A percentile compares a stretch with the other conserved stretches of the same genome.
phyloP scores from a whole-genome alignment of 225 moss, liverwort and hornwort species.

The Marchantia polymorpha region DNA sequence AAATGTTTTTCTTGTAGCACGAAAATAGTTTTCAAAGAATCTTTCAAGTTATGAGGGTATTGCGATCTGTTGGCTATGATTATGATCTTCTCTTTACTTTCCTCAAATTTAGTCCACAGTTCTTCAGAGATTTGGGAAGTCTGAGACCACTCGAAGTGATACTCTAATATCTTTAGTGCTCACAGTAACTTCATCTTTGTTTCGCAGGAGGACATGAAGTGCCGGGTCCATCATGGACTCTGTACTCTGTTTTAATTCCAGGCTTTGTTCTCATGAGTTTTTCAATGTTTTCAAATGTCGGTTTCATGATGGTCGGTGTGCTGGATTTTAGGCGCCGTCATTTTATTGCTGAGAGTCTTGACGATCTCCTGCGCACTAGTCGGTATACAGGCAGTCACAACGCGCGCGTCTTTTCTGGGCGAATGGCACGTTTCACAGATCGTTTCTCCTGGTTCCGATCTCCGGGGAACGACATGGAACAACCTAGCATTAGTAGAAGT shows the following conservation, averaged over 20 bases:
- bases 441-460: slow-evolving; percentile 10
- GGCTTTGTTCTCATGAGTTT: slow-evolving; percentile 60
- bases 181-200: background rate
- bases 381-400: slow-evolving; percentile 59
- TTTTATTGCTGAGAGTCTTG: slow-evolving; percentile 72
- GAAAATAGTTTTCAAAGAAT: no score
- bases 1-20: no score
- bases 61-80: no score
- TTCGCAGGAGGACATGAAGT: slow-evolving; percentile 65
- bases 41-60: no score
- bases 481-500: slow-evolving; percentile 43
- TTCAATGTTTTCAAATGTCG: slow-evolving; percentile 74
- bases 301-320: slow-evolving; percentile 95
- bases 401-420: slow-evolving; percentile 34
- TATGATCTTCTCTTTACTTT: no score
- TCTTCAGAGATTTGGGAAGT: no score
- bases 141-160: no score
- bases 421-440: slow-evolving; percentile 36
- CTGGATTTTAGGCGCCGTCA: slow-evolving; percentile 90
- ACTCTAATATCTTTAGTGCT: no score
- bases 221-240: slow-evolving; percentile 68
- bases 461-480: slow-evolving; percentile 5
- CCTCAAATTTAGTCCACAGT: no score
- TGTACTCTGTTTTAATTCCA: slow-evolving; percentile 53
- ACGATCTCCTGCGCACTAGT: slow-evolving; percentile 80